Conservation (phyloP, 164 flowering plant genomes). For the Annona squamosa region DNA sequence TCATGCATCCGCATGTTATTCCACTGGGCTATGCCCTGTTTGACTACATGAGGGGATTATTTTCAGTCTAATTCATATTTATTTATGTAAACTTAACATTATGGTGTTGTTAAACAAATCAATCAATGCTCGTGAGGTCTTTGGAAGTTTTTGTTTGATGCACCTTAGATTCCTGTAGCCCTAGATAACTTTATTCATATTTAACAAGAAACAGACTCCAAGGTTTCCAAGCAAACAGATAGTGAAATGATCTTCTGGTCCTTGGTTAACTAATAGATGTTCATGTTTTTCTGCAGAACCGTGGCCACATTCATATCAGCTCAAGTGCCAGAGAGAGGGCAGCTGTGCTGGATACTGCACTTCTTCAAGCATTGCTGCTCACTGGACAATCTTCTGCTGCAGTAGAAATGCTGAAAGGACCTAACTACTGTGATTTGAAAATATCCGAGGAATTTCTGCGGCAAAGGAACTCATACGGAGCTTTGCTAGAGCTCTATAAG, state of each 20-base stretch:
- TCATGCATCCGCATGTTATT: too few relatives aligned
- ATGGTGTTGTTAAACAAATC: neutral
- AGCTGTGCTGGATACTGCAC: slow-evolving; percentile 82
- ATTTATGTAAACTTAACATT: too few relatives aligned
- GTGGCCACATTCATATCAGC: slow-evolving; percentile 46
- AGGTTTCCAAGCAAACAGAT: neutral
- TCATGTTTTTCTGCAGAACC: slow-evolving; percentile 39
- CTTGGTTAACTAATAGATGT: neutral
- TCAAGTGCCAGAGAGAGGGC: slow-evolving; percentile 95
- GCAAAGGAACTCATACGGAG: slow-evolving; percentile 45
- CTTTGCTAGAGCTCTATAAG: slow-evolving; percentile 77
- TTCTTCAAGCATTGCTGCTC: slow-evolving; percentile 81
- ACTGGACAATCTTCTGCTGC: slow-evolving; percentile 86
- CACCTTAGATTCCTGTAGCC: neutral
- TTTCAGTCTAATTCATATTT: too few relatives aligned
- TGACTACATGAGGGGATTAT: too few relatives aligned
- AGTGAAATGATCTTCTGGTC: neutral
- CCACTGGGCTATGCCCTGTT: too few relatives aligned
- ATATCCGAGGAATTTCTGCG: slow-evolving; percentile 81
- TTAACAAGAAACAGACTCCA: neutral
- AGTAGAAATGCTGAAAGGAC: slow-evolving; percentile 68
- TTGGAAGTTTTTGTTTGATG: neutral
- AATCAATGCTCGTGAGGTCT: neutral
- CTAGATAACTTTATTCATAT: neutral
- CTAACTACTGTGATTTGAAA: slow-evolving; percentile 86